Evolutionary conservation across 23 red algal genomes (phyloP), one percentile per base, ranked within the genome.

Genomic region (Gracilaria gracilis): DNA sequence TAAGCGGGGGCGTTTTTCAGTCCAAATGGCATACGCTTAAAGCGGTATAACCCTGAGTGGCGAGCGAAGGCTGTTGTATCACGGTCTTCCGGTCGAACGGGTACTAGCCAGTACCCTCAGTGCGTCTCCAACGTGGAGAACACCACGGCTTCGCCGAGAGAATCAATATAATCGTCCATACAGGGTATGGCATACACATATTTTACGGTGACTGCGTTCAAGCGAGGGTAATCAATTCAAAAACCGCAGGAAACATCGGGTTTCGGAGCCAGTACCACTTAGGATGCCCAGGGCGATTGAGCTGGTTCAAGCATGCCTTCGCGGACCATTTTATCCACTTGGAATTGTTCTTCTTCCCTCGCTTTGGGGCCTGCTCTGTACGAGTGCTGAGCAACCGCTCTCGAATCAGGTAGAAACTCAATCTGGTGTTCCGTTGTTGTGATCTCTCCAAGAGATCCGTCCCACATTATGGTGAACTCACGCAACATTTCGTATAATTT

Each of bases 91-190:
- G 16, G 16, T 13, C 67, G 67, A 42, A 74, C 67, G 67, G 67
- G 67, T 25, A 74, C 19, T 74, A 34, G 67, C 67, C 67, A 74
- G 19, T 74, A 35, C 4, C 67, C 67, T 23, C 36, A 74, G n/a
- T 35, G 9, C 34, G 36, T 12, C 9, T 74, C 67, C 29, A 74
- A 27, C 19, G 67, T 35, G 19, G 67, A n/a, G 67, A 33, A 74
- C 67, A 33, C 67, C 5, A 4, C 4, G 9, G 67, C 21, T 2
- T 74, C 67, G 42, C 25, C 29, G 3, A 74, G 67, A 6, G 67
- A 74, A 47, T 74, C 67, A 12, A 74, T 74, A 23, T 27, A 74
- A 6, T 74, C 67, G n/a, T 74, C 67, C 32, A 67, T 67, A 28
- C 61, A 13, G 4, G 61, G 61, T 6, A 67, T 31, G 13, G 61